These are phyloP conservation scores for Lactarius hengduanensis DNA, from an alignment of 768 basidiomycete species.

Conservation along the genomic window DNA sequence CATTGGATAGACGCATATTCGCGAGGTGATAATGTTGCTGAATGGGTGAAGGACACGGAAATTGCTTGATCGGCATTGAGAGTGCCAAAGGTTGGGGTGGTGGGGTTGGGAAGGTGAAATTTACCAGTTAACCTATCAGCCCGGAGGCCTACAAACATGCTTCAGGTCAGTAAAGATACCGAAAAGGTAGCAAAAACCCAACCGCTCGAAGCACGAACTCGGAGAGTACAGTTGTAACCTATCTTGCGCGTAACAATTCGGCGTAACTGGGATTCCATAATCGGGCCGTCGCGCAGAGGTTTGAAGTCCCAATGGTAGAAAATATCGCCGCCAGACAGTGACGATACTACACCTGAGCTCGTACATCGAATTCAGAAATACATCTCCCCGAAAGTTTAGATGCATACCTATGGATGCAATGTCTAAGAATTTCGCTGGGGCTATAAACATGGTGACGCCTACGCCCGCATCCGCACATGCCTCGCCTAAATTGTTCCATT, in stretches of 20 bases:
- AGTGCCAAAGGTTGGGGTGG: constrained; percentile 75
- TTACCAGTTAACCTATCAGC: constrained; percentile 68
- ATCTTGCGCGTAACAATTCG: constrained; percentile 67
- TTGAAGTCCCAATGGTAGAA: constrained; percentile 93
- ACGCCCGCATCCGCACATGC: constrained; percentile 89
- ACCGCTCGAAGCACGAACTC: constrained; percentile 87
- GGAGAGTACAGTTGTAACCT: constrained; percentile 76
- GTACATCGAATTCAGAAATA: neutral
- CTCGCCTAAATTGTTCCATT: constrained; percentile 82
- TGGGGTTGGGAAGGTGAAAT: constrained; percentile 62
- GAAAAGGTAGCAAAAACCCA: constrained; percentile 20
- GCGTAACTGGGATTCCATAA: constrained; percentile 73
- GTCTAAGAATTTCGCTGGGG: constrained; percentile 77
- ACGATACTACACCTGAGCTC: constrained; percentile 56
- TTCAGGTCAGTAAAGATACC: constrained; percentile 2
- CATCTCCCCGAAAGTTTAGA: neutral
- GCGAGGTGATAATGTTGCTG: constrained; percentile 63
- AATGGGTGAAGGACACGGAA: constrained; percentile 71
- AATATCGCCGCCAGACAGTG: constrained; percentile 83
- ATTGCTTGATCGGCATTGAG: constrained; percentile 83
- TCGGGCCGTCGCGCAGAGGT: constrained; percentile 57
- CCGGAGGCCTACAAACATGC: constrained; percentile 50
- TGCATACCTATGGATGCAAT: constrained; percentile 77
- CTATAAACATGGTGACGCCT: constrained; percentile 86
- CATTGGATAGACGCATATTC: constrained; percentile 79